A percentile compares a stretch with the other conserved stretches of the same genome.
Evolutionary conservation across 106 monocot species (phyloP).

Genomic region (Xerophyta viscosa): DNA sequence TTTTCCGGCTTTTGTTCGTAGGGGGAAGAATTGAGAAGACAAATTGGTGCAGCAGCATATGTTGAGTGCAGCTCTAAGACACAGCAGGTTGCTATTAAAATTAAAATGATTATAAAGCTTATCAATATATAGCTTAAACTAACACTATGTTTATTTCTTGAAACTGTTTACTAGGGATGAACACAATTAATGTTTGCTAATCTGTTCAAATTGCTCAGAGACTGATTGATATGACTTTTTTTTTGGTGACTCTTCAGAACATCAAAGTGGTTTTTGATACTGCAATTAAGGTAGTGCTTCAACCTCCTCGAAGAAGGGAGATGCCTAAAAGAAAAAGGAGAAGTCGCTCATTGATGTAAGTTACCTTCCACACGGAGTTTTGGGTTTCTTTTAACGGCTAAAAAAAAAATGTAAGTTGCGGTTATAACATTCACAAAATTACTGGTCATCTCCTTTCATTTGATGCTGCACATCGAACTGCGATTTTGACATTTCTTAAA

Average conservation of each 20-base stretch:
- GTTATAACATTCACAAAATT: too few species aligned
- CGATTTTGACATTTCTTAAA: too few species aligned
- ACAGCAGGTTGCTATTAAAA: constrained; percentile 50
- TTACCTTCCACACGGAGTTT: neutral
- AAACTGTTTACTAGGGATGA: too few species aligned
- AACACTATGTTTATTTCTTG: too few species aligned
- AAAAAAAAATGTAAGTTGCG: too few species aligned
- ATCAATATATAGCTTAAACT: too few species aligned
- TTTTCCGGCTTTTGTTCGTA: constrained; percentile 15
- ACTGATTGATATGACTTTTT: neutral
- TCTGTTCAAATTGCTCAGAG: neutral
- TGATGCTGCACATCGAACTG: too few species aligned
- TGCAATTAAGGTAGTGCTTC: constrained; percentile 87
- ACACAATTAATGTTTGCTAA: neutral
- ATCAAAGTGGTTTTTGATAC: constrained; percentile 91
- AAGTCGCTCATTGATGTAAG: constrained; percentile 60
- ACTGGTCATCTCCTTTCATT: too few species aligned
- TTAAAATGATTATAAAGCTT: neutral
- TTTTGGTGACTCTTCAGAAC: constrained; percentile 34
- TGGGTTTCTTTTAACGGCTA: neutral
- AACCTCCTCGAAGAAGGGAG: constrained; percentile 80
- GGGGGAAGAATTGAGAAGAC: constrained; percentile 95
- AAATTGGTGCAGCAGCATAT: constrained; percentile 78
- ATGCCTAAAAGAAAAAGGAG: constrained; percentile 49
- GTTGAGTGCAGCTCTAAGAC: constrained; percentile 96